Conservation (phyloP, 2,329 filamentous ascomycete species). For the Monilinia aucupariae region DNA sequence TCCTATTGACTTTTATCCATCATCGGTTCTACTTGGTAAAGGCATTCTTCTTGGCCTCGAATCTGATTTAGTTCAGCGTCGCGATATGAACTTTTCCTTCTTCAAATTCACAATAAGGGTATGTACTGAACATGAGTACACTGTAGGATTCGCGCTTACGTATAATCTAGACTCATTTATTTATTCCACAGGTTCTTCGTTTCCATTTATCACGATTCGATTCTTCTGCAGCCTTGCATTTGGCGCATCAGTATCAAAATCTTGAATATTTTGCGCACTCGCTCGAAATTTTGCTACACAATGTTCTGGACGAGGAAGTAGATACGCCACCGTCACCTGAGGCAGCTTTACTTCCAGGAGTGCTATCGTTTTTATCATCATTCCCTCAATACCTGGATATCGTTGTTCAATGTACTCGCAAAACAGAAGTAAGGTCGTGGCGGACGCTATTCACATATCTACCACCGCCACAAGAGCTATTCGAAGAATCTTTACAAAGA, state of each 20-base stretch:
- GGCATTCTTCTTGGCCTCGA: slow-evolving; percentile 88
- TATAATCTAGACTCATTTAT: slow-evolving; percentile 72
- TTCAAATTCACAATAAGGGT: slow-evolving; percentile 84
- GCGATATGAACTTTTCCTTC: slow-evolving; percentile 86
- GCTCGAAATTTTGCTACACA: slow-evolving; percentile 84
- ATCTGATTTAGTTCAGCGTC: slow-evolving; percentile 84
- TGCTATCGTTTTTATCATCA: slow-evolving; percentile 60
- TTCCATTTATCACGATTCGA: slow-evolving; percentile 72
- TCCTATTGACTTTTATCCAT: slow-evolving; percentile 88
- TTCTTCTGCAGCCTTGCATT: slow-evolving; percentile 70
- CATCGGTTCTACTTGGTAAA: slow-evolving; percentile 82
- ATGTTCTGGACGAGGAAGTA: slow-evolving; percentile 90
- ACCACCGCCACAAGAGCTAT: slow-evolving; percentile 83
- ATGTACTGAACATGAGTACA: slow-evolving; percentile 38
- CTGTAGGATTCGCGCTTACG: slow-evolving; percentile 17
- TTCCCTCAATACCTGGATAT: slow-evolving; percentile 89
- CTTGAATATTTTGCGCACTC: slow-evolving; percentile 91
- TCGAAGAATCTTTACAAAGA: slow-evolving; percentile 82
- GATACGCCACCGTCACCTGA: slow-evolving; percentile 63
- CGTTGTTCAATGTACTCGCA: slow-evolving; percentile 92
- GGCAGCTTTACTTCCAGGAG: slow-evolving; percentile 58
- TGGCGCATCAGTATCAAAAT: slow-evolving; percentile 80
- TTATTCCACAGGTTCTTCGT: slow-evolving; percentile 81
- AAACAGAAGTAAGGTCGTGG: slow-evolving; percentile 95
- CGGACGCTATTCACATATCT: slow-evolving; percentile 87